Evolutionary conservation across 495 filamentous ascomycete genomes (phyloP).

Genomic region (Penicillium malachiteum): DNA sequence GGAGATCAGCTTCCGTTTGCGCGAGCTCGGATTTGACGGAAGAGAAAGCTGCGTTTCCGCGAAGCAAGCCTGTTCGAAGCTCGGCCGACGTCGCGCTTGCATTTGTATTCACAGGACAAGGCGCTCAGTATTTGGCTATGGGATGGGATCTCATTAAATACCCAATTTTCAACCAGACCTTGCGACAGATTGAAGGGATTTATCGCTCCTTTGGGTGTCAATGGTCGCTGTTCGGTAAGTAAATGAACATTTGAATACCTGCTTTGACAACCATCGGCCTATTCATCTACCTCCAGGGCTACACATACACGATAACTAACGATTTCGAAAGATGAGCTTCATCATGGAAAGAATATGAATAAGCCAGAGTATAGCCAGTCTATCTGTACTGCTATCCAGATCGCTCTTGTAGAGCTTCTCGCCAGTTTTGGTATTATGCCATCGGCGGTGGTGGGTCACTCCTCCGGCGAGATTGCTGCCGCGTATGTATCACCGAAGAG

Average conservation of each 20-base stretch:
- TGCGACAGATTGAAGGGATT: neutral
- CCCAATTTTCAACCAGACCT: neutral
- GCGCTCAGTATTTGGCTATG: neutral
- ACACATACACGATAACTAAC: too few relatives aligned
- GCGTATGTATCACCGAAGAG: slow-evolving; percentile 30
- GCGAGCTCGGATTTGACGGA: neutral
- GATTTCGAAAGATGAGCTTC: neutral
- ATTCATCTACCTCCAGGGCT: too few relatives aligned
- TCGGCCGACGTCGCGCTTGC: neutral
- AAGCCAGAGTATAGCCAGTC: slow-evolving; percentile 31
- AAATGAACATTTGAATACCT: neutral
- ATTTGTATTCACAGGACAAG: neutral
- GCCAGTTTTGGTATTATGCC: slow-evolving; percentile 41
- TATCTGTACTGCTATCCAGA: slow-evolving; percentile 38
- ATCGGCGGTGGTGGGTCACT: slow-evolving; percentile 41
- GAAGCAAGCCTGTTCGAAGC: neutral
- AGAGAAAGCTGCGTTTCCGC: neutral
- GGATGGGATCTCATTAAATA: neutral
- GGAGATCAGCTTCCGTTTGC: neutral
- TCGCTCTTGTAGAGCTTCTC: slow-evolving; percentile 43
- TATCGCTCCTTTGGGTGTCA: neutral
- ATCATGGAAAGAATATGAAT: slow-evolving; percentile 12
- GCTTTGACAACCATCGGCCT: too few relatives aligned
- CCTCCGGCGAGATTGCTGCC: slow-evolving; percentile 44
- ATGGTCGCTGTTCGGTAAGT: neutral